Conservation (phyloP, 208 protist species). For the Trypanosoma vivax region DNA sequence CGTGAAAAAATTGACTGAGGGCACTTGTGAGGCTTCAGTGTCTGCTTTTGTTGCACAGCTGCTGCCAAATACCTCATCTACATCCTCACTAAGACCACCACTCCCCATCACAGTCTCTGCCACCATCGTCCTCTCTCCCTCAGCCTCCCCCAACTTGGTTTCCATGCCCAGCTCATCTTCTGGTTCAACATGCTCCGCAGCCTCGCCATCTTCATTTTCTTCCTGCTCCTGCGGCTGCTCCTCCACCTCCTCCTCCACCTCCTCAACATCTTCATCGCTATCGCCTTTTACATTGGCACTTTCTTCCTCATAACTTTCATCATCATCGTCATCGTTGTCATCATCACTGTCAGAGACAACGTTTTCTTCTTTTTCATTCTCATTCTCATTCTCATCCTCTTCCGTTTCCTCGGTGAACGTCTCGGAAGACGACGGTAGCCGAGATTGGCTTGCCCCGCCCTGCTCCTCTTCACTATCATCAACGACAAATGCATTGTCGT, state of each 20-base stretch:
- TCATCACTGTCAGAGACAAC: not conserved
- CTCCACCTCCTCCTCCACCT: constrained; percentile 2
- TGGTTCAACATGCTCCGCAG: constrained; percentile 1
- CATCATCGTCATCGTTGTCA: not conserved
- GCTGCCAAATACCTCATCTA: no score
- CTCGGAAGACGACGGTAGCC: not conserved
- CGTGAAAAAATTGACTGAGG: no score
- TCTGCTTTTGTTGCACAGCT: no score
- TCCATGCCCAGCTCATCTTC: constrained; percentile 1
- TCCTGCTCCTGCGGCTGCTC: constrained; percentile 6
- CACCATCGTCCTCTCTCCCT: not conserved
- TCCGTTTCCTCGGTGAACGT: not conserved
- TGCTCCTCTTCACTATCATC: constrained; percentile 8
- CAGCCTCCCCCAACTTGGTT: not conserved
- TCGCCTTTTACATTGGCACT: not conserved
- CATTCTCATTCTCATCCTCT: not conserved
- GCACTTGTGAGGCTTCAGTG: no score
- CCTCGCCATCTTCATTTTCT: constrained; percentile 18
- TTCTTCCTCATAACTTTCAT: not conserved
- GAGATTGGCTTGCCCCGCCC: no score
- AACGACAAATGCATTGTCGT: constrained; percentile 19
- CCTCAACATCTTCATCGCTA: constrained; percentile 1
- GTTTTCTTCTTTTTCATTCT: constrained; percentile 2
- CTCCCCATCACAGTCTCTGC: not conserved
- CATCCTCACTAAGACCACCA: no score